Conservation (phyloP, 805 yeast genomes). For the Barnettozyma californica region DNA sequence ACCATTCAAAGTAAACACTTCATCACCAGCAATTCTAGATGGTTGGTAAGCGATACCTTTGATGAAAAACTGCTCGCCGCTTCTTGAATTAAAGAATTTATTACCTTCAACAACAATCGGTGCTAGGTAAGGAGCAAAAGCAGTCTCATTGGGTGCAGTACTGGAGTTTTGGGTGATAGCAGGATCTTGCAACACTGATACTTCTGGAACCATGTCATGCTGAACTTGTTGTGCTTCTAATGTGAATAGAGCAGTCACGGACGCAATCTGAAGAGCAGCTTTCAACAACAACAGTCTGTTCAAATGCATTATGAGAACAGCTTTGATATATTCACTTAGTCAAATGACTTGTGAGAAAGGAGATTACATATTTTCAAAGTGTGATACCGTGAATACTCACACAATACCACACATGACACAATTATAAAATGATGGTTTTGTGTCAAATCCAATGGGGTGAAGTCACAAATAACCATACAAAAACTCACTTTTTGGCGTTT, state of each 20-base stretch:
- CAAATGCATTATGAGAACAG: not conserved
- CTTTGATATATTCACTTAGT: not conserved
- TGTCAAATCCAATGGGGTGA: not conserved
- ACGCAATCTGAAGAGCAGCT: not conserved
- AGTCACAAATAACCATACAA: no score
- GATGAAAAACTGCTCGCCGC: slow-evolving; percentile 80
- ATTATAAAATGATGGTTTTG: not conserved
- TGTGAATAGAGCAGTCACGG: not conserved
- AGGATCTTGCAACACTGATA: not conserved
- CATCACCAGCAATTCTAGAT: slow-evolving; percentile 38
- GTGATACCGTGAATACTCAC: not conserved
- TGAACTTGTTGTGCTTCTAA: not conserved
- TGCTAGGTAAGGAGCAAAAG: slow-evolving; percentile 15
- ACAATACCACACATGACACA: not conserved
- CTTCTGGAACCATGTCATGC: not conserved
- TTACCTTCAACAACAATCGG: slow-evolving; percentile 61
- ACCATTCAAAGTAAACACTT: slow-evolving; percentile 16
- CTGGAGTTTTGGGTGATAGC: not conserved
- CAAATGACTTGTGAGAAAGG: not conserved
- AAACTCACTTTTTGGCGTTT: no score
- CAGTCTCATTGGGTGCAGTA: not conserved
- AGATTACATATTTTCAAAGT: not conserved
- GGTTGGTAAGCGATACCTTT: slow-evolving; percentile 88
- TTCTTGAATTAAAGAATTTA: slow-evolving; percentile 67
- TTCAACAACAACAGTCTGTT: not conserved